Base-by-base conservation (phyloP, 2,329 filamentous ascomycete genomes). In the Monosporascus sp. region DNA sequence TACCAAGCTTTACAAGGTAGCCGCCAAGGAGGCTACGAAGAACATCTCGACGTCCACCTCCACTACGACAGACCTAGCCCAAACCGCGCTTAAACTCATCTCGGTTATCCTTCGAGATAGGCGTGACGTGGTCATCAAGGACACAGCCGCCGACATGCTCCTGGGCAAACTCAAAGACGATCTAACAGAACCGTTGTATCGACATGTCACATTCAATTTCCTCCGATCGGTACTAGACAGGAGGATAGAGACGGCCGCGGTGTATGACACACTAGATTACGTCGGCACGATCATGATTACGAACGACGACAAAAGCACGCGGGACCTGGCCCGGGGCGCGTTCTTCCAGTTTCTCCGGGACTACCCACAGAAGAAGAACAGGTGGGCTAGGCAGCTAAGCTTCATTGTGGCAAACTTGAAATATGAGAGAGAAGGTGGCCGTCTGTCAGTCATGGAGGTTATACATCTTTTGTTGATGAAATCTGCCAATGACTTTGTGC, bases 341-440 rank as follows among this genome's bases (percentile, higher is more conserved):
- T 99, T 95, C 70, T 88, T 96, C 69, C 90, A 97, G 60, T 99
- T 99, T 72, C 75, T 99, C 52, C 84, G 92, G 59, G 91, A 97
- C 51, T 99, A 97, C 65, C 93, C 94, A 0, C 94, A 97, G 68
- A 90, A 88, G 63, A 92, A 91, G 70, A 88, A 85, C 57, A 82
- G 94, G 15, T 95, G 94, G 85, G 81, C 83, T 39, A 96, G 96
- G 68, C 93, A 97, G 66, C 80, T 97, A 49, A 84, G 81, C 52
- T 99, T 97, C 67, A 78, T 99, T 48, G 82, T 95, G 48, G 89
- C 89, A 63, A 99, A 99, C 65, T 76, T 99, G 58, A 87, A 93
- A 55, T 99, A 97, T 68, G 84, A 93, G 44, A 85, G 95, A 63
- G 85, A 91, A 60, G 89, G 94, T 55, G 94, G 94, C 27, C 83